Conservation (phyloP, 139 green algal species). For the Volvox reticuliferus region DNA sequence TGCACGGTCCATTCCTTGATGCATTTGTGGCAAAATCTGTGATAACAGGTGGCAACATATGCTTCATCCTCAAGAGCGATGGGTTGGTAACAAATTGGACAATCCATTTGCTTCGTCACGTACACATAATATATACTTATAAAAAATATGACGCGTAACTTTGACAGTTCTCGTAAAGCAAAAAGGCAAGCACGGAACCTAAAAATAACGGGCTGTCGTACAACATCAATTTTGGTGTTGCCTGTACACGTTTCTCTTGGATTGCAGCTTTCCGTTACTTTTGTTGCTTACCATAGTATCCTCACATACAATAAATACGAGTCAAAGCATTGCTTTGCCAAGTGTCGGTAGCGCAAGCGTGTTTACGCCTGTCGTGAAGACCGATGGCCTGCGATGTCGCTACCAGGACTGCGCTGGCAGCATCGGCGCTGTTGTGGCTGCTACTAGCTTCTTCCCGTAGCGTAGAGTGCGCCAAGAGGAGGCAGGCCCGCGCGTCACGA, state of each 20-base stretch:
- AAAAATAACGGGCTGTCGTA: not conserved
- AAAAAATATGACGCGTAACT: not conserved
- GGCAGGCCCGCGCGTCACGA: not conserved
- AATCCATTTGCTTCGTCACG: not conserved
- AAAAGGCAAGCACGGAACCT: not conserved
- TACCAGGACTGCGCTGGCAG: not conserved
- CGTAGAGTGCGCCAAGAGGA: not conserved
- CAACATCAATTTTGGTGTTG: not conserved
- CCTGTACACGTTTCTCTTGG: not conserved
- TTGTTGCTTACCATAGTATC: not conserved
- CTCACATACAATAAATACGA: not conserved
- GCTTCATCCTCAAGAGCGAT: slow-evolving; percentile 31
- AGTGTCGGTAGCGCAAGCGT: no score
- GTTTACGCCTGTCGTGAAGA: not conserved
- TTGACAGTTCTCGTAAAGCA: not conserved
- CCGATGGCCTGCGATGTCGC: not conserved
- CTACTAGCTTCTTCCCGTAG: not conserved
- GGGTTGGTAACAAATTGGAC: slow-evolving; percentile 8
- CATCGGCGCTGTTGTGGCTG: not conserved
- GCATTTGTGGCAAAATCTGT: slow-evolving; percentile 28
- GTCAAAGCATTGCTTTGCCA: not conserved
- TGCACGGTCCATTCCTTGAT: slow-evolving; percentile 12
- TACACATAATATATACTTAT: not conserved
- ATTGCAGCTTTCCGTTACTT: not conserved
- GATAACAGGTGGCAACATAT: slow-evolving; percentile 1